Evolutionary conservation across 192 early-diverging fungal species (phyloP).

Genomic region (Entomortierella beljakovae): DNA sequence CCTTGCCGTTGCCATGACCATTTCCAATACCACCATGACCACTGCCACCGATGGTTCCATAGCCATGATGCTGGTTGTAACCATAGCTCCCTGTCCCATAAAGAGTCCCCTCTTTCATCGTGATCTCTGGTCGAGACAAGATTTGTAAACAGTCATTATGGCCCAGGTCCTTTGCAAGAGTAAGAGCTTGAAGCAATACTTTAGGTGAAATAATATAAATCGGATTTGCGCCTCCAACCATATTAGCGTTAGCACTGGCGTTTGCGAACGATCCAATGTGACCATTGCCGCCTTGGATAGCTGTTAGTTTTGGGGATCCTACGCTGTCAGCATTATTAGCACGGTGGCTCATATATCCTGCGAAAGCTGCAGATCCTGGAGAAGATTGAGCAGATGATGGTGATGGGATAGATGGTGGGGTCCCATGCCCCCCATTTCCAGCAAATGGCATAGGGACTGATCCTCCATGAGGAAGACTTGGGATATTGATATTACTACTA

Average conservation of each 20-base stretch:
- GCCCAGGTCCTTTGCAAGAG: conserved; percentile 42
- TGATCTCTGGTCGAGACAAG: conserved; percentile 43
- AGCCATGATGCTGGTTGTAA: conserved; percentile 31
- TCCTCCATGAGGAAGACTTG: conserved; percentile 28
- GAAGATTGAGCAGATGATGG: conserved; percentile 54
- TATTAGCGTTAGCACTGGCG: conserved; percentile 48
- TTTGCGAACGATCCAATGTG: conserved; percentile 48
- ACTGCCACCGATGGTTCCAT: conserved; percentile 17
- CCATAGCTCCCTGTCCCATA: conserved; percentile 53
- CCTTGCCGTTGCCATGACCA: conserved; percentile 30
- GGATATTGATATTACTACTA: conserved; percentile 47
- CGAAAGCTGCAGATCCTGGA: conserved; percentile 27
- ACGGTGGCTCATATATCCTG: conserved; percentile 47
- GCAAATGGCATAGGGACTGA: conserved; percentile 49
- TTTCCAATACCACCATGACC: conserved; percentile 16
- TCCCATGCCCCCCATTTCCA: conserved; percentile 29
- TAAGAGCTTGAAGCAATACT: conserved; percentile 42
- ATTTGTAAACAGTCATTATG: conserved; percentile 47
- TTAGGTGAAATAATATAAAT: conserved; percentile 49
- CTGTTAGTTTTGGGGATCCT: conserved; percentile 30
- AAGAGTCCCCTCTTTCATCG: conserved; percentile 45
- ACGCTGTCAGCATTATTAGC: conserved; percentile 21
- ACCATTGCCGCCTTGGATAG: conserved; percentile 31
- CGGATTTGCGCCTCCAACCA: conserved; percentile 40
- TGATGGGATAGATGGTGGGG: conserved; percentile 45